Evolutionary conservation across 2,329 filamentous ascomycete species (phyloP), one percentile per base, ranked within the genome.

Genomic region (Curvularia lunata): DNA sequence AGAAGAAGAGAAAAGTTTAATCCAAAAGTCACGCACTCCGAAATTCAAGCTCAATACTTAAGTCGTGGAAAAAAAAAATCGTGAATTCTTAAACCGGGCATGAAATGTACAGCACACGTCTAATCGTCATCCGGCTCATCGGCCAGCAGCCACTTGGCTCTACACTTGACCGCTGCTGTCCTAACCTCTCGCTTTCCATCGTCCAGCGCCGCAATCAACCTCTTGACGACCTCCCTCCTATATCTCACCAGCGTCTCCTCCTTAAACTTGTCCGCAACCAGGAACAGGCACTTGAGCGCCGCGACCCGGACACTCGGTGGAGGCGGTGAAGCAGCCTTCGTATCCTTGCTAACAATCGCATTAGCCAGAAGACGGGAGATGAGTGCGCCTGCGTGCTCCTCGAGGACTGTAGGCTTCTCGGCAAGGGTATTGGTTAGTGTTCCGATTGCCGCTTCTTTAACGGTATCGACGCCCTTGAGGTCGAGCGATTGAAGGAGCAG

Each of bases 401-500:
- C 82, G 21, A 86, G 75, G 0, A 76, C 67, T 12, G 80, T 74
- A 0, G 86, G 82, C 45, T 83, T 84, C 62, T 88, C 84, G 38
- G 80, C 78, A 48, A 89, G 82, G 6, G 88, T 82, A 1, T 84
- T 80, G 12, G 80, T 80, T 5, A 89, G 78, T 1, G 85, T 88
- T 12, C 82, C 80, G 25, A 90, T 81, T 0, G 86, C 86, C 4
- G 85, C 84, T 53, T 82, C 79, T 64, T 88, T 88, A 59, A 88
- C 84, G 10, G 78, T 76, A 43, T 83, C 78, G 2, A 81, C 81
- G 55, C 76, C 75, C 19, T 76, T 68, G 3, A 87, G 78, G 64
- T 89, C 87, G 5, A 90, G 80, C 30, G 82, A 85, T 68, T 89
- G 87, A 0, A 90, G 78, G 18, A 90, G 81, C 1, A 89, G 78